Conservation (phyloP, 495 filamentous ascomycete species). For the Annulohypoxylon nitens region DNA sequence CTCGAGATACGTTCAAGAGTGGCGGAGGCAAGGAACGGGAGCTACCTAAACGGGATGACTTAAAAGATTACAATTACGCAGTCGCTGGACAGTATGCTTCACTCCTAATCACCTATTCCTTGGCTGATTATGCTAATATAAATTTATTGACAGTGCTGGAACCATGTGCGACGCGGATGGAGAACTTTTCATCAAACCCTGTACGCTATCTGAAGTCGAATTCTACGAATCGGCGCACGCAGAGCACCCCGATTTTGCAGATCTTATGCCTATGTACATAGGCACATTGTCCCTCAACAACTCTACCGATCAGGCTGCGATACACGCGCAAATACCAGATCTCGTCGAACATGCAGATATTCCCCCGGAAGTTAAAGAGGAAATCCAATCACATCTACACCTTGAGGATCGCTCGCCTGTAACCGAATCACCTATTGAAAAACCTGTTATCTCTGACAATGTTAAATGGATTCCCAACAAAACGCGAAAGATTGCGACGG, state of each 20-base stretch:
- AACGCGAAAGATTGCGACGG: slow-evolving; percentile 73
- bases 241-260: slow-evolving; percentile 76
- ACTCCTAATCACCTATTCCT: slow-evolving; percentile 10
- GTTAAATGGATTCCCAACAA: slow-evolving; percentile 56
- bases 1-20: slow-evolving; percentile 43
- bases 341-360: slow-evolving; percentile 62
- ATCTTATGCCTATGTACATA: slow-evolving; percentile 86
- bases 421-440: slow-evolving; percentile 41
- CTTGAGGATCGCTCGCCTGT: slow-evolving; percentile 46
- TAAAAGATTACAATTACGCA: slow-evolving; percentile 80
- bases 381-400: slow-evolving; percentile 55
- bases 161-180: slow-evolving; percentile 89
- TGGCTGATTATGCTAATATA: slow-evolving; percentile 27
- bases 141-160: slow-evolving; percentile 74
- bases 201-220: slow-evolving; percentile 84
- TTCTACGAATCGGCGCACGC: slow-evolving; percentile 86
- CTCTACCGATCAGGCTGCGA: slow-evolving; percentile 58
- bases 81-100: slow-evolving; percentile 93
- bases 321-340: slow-evolving; percentile 64
- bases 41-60: slow-evolving; percentile 65
- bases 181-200: slow-evolving; percentile 93
- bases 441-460: slow-evolving; percentile 40
- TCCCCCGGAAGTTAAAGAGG: slow-evolving; percentile 57
- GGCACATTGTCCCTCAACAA: slow-evolving; percentile 75
- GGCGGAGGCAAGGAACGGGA: slow-evolving; percentile 37